Evolutionary conservation across 164 flowering plant genomes (phyloP).

Genomic region (Malania oleifera): DNA sequence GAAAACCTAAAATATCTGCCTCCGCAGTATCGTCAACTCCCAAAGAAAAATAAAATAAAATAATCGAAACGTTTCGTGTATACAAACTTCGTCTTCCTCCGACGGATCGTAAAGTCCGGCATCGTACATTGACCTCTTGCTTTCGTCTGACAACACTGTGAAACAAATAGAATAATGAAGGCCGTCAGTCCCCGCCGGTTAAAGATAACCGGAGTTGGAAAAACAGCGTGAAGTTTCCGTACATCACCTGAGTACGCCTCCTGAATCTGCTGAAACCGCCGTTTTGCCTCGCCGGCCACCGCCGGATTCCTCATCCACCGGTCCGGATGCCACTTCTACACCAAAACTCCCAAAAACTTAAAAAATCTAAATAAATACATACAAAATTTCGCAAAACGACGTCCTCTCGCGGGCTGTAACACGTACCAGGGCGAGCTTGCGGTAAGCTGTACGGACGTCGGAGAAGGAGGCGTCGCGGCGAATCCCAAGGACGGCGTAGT

Average conservation of each 20-base stretch:
- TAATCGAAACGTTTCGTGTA: background rate
- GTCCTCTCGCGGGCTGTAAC: no score
- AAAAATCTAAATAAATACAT: background rate
- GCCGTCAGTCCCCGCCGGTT: background rate
- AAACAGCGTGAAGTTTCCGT: background rate
- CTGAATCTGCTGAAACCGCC: slow-evolving; percentile 87
- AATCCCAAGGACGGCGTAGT: slow-evolving; percentile 68
- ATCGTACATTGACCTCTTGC: slow-evolving; percentile 72
- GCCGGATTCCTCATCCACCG: slow-evolving; percentile 51
- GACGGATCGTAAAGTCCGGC: slow-evolving; percentile 71
- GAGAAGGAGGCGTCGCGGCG: slow-evolving; percentile 60
- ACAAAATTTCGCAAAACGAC: background rate
- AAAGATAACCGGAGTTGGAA: background rate
- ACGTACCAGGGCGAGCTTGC: slow-evolving; percentile 72
- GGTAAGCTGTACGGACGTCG: slow-evolving; percentile 71
- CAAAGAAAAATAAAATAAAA: no score
- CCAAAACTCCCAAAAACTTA: background rate
- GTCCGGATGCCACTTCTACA: slow-evolving; percentile 95
- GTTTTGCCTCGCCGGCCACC: slow-evolving; percentile 65
- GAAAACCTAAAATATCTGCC: no score
- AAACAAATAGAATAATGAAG: background rate
- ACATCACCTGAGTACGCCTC: slow-evolving; percentile 77
- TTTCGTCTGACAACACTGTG: slow-evolving; percentile 70
- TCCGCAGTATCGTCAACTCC: no score
- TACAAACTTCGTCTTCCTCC: slow-evolving; percentile 70